phyloP scores from a whole-genome alignment of 116 monocot species.

The Trichopus zeylanicus region DNA sequence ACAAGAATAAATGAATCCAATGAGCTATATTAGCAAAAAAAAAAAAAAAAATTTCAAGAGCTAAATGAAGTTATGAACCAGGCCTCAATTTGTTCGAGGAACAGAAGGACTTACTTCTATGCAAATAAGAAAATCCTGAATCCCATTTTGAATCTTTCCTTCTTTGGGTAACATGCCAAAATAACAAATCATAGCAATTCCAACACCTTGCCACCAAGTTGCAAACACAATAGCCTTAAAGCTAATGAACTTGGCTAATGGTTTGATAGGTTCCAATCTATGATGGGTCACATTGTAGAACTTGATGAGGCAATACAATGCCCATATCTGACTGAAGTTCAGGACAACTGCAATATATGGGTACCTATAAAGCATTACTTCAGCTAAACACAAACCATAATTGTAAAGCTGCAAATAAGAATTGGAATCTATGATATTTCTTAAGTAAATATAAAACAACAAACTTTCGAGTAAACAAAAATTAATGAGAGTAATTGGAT shows the following conservation, averaged over 20 bases:
- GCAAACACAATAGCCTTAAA: conserved; percentile 94
- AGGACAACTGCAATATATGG: conserved; percentile 73
- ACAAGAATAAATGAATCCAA: no score
- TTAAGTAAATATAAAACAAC: no score
- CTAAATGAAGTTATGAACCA: no score
- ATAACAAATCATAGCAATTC: conserved; percentile 67
- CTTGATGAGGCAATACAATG: conserved; percentile 77
- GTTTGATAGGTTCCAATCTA: conserved; percentile 50
- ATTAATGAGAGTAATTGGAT: not conserved
- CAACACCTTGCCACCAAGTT: conserved; percentile 95
- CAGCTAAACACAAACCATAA: not conserved
- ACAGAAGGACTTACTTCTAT: conserved; percentile 17
- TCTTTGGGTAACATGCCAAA: conserved; percentile 55
- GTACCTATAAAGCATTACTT: conserved; percentile 37
- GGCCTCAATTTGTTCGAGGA: no score
- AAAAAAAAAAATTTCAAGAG: no score
- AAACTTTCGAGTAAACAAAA: no score
- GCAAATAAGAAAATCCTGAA: conserved; percentile 73
- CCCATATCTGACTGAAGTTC: conserved; percentile 93
- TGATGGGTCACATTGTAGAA: conserved; percentile 78
- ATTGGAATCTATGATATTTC: no score
- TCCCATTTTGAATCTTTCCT: conserved; percentile 56
- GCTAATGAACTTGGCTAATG: conserved; percentile 87
- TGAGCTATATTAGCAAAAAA: no score
- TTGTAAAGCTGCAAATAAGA: not conserved